Evolutionary conservation across 805 yeast genomes (phyloP).

Genomic region (Ogataea nakhonphanomensis): DNA sequence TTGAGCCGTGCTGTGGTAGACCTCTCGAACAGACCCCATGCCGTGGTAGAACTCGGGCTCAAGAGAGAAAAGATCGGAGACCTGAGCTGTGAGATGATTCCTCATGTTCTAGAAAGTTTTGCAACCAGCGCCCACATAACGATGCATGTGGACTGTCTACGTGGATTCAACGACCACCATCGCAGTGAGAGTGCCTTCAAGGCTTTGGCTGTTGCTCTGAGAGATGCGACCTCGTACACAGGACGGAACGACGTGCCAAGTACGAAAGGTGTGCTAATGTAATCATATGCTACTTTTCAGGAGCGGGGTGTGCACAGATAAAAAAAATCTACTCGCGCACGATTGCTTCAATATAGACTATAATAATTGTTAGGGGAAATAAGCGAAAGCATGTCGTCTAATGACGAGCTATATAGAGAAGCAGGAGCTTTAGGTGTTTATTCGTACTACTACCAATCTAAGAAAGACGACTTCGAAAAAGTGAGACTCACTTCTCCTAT

Average conservation of each 20-base stretch:
- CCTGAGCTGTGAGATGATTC: constrained; percentile 92
- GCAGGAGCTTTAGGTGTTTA: constrained; percentile 32
- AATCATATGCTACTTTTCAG: constrained; percentile 3
- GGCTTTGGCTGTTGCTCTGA: constrained; percentile 89
- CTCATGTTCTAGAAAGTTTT: constrained; percentile 93
- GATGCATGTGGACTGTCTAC: constrained; percentile 86
- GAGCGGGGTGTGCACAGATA: constrained; percentile 3
- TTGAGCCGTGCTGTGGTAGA: constrained; percentile 95
- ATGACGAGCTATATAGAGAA: constrained; percentile 22
- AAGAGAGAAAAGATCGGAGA: constrained; percentile 93
- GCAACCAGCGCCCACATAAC: constrained; percentile 91
- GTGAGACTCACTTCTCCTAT: constrained; percentile 19
- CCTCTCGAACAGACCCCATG: constrained; percentile 87
- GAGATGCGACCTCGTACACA: constrained; percentile 76
- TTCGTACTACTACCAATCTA: constrained; percentile 23
- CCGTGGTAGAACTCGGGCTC: constrained; percentile 84
- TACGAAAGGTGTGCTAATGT: constrained; percentile 90
- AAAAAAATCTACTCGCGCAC: constrained; percentile 6
- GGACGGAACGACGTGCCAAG: constrained; percentile 93
- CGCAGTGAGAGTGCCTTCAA: constrained; percentile 95
- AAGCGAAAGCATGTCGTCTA: constrained; percentile 7
- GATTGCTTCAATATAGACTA: constrained; percentile 9
- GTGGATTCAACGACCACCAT: constrained; percentile 96
- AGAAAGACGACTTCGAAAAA: constrained; percentile 13
- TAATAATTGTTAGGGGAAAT: constrained; percentile 2